Evolutionary conservation across 768 basidiomycete genomes (phyloP), one percentile per base, ranked within the genome.

Genomic region (Tremella yokohamensis): DNA sequence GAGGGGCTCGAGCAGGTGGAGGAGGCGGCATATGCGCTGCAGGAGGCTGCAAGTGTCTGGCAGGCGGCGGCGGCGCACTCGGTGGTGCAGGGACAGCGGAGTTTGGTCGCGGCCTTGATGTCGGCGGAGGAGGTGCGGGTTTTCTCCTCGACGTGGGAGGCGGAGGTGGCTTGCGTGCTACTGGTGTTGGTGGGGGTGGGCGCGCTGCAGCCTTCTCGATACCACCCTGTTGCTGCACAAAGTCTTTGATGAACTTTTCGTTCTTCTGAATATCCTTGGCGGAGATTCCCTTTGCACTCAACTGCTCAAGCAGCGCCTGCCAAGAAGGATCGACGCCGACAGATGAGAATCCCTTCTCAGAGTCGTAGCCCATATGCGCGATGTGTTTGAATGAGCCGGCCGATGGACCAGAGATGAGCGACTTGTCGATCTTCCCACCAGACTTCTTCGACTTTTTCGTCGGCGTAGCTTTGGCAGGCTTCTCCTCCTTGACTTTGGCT

Each of bases 311-410:
- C 56, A 98, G 77, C 0, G 84, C 79, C 45, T 84, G 80, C 94
- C 94, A 98, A 3, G 87, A 89, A 1, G 89, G 84, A 75, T 99
- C 94, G 4, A 99, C 88, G 53, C 89, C 89, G 15, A 81, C 82
- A 0, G 87, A 88, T 0, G 85, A 87, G 76, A 90, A 97, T 1
- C 94, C 94, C 22, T 85, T 83, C 63, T 94, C 85, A 0, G 83
- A 75, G 68, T 96, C 89, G 75, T 87, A 96, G 12, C 92, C 93
- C 88, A 99, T 94, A 73, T 97, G 93, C 0, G 88, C 90, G 44
- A 96, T 82, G 70, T 97, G 93, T 57, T 84, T 82, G 79, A 97
- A 97, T 0, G 79, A 75, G 3, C 84, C 83, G 1, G 72, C 72
- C 34, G 73, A 75, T 74, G 92, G 93, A 0, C 81, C 87, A 11